A percentile compares a stretch with the other conserved stretches of the same genome.
Conservation (phyloP, 768 basidiomycete genomes). For the Mycena amicta region DNA sequence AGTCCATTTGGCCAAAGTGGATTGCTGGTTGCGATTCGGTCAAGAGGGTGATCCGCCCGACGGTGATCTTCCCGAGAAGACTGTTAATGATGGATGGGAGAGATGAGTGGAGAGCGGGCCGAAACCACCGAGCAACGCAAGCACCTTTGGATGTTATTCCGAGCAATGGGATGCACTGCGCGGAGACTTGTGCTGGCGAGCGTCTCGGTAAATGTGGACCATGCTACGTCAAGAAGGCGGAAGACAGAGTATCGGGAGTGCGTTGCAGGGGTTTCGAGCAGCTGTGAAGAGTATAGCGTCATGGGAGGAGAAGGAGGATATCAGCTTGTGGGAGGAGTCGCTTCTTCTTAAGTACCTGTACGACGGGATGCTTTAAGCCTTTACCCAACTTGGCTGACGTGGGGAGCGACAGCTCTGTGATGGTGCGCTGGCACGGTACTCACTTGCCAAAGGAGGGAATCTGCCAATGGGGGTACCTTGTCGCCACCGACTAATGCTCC, state of each 20-base stretch:
- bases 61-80: constrained; percentile 11
- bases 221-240: constrained; percentile 8
- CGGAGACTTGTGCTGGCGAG: constrained; percentile 9
- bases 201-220: constrained; percentile 15
- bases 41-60: constrained; percentile 13
- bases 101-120: too few relatives aligned
- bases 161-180: constrained; percentile 8
- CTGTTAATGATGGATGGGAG: too few relatives aligned
- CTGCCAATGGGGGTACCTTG: too few relatives aligned
- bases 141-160: constrained; percentile 9
- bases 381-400: too few relatives aligned
- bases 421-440: too few relatives aligned
- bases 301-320: background rate
- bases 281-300: constrained; percentile 15
- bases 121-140: background rate
- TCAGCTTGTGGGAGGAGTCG: background rate
- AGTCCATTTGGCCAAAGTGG: constrained; percentile 3
- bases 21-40: background rate
- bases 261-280: constrained; percentile 16
- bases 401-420: too few relatives aligned
- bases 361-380: too few relatives aligned
- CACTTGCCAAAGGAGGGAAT: too few relatives aligned
- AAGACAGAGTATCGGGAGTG: constrained; percentile 21
- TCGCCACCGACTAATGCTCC: too few relatives aligned
- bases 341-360: too few relatives aligned